Percentiles rank a stretch among this genome's conserved stretches.
Conservation (phyloP, 1,284 basidiomycete genomes). For the Papiliotrema nemorosa region DNA sequence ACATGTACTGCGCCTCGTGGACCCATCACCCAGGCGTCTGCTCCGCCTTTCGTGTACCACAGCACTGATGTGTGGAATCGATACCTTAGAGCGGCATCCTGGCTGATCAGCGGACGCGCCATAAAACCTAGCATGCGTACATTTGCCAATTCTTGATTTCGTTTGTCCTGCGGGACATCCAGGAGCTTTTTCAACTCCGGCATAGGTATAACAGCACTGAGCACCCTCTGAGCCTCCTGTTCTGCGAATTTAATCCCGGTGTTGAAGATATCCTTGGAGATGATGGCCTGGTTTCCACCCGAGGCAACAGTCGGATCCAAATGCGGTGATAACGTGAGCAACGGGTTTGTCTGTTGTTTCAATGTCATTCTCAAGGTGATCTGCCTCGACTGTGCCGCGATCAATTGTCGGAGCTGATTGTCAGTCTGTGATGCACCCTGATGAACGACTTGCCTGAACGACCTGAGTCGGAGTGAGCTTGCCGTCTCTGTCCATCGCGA, state of each 20-base stretch:
- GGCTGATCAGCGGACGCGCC: too few species aligned
- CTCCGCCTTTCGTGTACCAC: constrained; percentile 5
- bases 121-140: neutral
- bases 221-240: constrained; percentile 1
- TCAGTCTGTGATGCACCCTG: neutral
- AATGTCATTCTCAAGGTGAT: constrained; percentile 4
- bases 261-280: constrained; percentile 14
- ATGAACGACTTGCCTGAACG: constrained; percentile 2
- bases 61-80: constrained; percentile 1
- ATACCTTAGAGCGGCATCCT: constrained; percentile 1
- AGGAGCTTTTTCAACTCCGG: constrained; percentile 3
- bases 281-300: constrained; percentile 10
- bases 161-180: neutral
- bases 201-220: neutral
- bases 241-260: constrained; percentile 6
- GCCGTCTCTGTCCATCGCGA: constrained; percentile 3
- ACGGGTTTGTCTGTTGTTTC: constrained; percentile 11
- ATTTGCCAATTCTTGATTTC: neutral
- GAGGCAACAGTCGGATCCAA: constrained; percentile 18
- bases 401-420: constrained; percentile 2
- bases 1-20: too few species aligned
- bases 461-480: constrained; percentile 1
- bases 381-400: neutral
- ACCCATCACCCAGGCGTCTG: constrained; percentile 1
- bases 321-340: constrained; percentile 12